Percentiles rank a stretch among this genome's conserved stretches.
phyloP scores from a whole-genome alignment of 495 filamentous ascomycete species.

The Penicillium ochrochloron region DNA sequence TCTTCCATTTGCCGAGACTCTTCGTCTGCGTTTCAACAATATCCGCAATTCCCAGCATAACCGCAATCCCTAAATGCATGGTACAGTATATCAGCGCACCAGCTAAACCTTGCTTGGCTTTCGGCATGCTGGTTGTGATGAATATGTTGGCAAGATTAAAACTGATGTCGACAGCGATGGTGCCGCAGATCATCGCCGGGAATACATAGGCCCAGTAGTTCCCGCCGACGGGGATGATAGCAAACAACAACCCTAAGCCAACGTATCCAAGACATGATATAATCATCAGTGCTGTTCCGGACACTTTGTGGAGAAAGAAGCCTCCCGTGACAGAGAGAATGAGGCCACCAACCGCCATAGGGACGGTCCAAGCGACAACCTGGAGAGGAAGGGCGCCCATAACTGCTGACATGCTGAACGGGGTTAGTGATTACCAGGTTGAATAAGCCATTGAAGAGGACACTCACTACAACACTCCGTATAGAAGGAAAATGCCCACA shows the following conservation, averaged over 20 bases:
- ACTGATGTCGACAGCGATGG: constrained; percentile 81
- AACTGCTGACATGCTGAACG: constrained; percentile 62
- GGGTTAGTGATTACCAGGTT: constrained; percentile 13
- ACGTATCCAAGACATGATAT: constrained; percentile 70
- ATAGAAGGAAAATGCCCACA: constrained; percentile 78
- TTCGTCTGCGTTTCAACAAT: constrained; percentile 61
- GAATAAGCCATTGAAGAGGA: constrained; percentile 5
- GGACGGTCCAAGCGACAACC: constrained; percentile 77
- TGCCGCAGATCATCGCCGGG: constrained; percentile 80
- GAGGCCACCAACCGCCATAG: constrained; percentile 76
- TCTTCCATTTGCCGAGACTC: constrained; percentile 45
- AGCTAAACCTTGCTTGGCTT: constrained; percentile 72
- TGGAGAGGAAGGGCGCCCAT: constrained; percentile 69
- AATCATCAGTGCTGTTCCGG: constrained; percentile 72
- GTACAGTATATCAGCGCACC: constrained; percentile 70
- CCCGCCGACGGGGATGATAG: constrained; percentile 64
- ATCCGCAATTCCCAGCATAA: constrained; percentile 79
- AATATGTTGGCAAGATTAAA: constrained; percentile 87
- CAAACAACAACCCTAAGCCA: constrained; percentile 70
- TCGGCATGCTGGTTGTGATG: constrained; percentile 75
- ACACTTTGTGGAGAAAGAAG: constrained; percentile 74
- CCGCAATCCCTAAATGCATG: constrained; percentile 78
- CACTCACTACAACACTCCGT: constrained; percentile 76
- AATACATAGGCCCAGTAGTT: constrained; percentile 77
- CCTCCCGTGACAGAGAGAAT: constrained; percentile 74